Percentiles rank a stretch among this genome's conserved stretches.
Evolutionary conservation across 306 rosid genomes (phyloP).

Genomic region (Quercus berberidifolia): DNA sequence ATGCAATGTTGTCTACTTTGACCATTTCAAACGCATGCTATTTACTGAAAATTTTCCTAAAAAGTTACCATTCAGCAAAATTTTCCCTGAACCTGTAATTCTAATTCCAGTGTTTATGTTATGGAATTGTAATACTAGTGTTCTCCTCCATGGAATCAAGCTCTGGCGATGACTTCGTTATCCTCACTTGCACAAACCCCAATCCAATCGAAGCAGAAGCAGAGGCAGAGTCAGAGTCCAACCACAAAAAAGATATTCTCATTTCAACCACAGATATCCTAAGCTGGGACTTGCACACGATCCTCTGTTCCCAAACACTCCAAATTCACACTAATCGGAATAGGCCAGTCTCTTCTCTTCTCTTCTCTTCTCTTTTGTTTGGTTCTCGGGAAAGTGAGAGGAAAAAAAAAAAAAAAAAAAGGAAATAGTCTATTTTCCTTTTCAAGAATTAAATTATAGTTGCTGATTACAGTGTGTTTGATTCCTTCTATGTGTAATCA

Average conservation of each 20-base stretch:
- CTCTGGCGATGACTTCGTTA: slow-evolving; percentile 37
- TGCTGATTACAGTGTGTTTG: slow-evolving; percentile 3
- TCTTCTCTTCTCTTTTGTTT: neutral
- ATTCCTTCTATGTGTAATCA: neutral
- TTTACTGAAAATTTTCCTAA: no score
- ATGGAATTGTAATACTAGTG: neutral
- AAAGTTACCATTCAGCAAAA: no score
- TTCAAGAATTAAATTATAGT: neutral
- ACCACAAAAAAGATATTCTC: slow-evolving; percentile 18
- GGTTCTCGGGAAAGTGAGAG: slow-evolving; percentile 13
- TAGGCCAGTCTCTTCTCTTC: slow-evolving; percentile 26
- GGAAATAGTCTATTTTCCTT: neutral
- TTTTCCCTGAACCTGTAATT: no score
- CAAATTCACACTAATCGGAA: slow-evolving; percentile 46
- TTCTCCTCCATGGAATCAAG: slow-evolving; percentile 36
- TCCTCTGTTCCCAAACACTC: slow-evolving; percentile 36
- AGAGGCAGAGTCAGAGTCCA: neutral
- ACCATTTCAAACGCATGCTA: no score
- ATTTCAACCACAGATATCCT: slow-evolving; percentile 38
- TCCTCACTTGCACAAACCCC: slow-evolving; percentile 39
- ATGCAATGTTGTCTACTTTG: no score
- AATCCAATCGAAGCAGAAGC: slow-evolving; percentile 15
- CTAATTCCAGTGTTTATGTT: no score
- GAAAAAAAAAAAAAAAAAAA: no score
- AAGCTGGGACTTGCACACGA: slow-evolving; percentile 43